Evolutionary conservation across 1,139 yeast species (phyloP).

Genomic region (Scheffersomyces segobiensis): DNA sequence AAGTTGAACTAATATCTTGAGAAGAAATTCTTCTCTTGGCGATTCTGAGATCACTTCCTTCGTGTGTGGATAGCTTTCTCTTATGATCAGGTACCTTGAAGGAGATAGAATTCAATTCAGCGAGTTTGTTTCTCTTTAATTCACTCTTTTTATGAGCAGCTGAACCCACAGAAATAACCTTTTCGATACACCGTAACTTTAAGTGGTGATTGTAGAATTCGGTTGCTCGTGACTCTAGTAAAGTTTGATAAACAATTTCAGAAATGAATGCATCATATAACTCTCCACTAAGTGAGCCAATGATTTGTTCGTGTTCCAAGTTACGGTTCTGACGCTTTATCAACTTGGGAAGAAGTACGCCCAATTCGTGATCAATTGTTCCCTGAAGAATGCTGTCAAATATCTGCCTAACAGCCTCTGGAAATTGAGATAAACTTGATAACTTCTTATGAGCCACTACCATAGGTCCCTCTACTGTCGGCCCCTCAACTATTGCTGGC

Average conservation of each 20-base stretch:
- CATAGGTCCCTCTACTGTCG: slow-evolving; percentile 4
- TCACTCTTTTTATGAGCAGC: slow-evolving; percentile 21
- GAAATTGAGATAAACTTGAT: slow-evolving; percentile 17
- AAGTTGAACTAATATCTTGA: slow-evolving; percentile 4
- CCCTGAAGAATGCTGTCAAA: slow-evolving; percentile 30
- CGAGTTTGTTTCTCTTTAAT: slow-evolving; percentile 30
- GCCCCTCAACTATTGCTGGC: slow-evolving; percentile 1
- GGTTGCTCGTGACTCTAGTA: slow-evolving; percentile 46
- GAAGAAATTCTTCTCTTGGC: slow-evolving; percentile 13
- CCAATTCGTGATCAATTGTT: slow-evolving; percentile 31
- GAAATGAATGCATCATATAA: slow-evolving; percentile 60
- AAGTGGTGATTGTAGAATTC: slow-evolving; percentile 22
- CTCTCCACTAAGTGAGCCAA: slow-evolving; percentile 45
- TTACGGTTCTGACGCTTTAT: slow-evolving; percentile 20
- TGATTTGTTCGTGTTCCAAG: slow-evolving; percentile 26
- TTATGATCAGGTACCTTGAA: slow-evolving; percentile 26
- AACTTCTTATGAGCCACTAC: slow-evolving; percentile 14
- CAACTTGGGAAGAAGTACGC: slow-evolving; percentile 24
- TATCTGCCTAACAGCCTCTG: slow-evolving; percentile 21
- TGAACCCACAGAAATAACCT: slow-evolving; percentile 26
- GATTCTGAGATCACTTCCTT: slow-evolving; percentile 11
- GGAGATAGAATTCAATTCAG: slow-evolving; percentile 44
- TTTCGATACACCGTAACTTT: slow-evolving; percentile 24
- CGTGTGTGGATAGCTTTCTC: slow-evolving; percentile 19
- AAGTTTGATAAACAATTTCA: slow-evolving; percentile 49